phyloP scores from a whole-genome alignment of 169 alveolate species.

The Miamiensis avidus region DNA sequence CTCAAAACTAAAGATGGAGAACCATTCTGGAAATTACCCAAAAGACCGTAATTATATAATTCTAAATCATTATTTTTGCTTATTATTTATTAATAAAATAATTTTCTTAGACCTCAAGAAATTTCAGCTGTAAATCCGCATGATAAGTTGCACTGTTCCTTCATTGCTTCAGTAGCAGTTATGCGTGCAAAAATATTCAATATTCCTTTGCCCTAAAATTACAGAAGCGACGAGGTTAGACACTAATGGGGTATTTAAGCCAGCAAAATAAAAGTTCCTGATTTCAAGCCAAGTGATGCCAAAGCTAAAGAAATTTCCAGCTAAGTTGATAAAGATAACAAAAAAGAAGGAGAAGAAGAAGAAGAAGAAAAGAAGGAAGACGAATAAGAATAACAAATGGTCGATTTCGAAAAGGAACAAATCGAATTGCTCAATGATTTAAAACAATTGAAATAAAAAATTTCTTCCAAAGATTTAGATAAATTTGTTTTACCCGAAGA shows the following conservation, averaged over 20 bases:
- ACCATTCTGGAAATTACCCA: slow-evolving; percentile 86
- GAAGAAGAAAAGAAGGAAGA: slow-evolving; percentile 42
- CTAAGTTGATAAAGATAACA: slow-evolving; percentile 45
- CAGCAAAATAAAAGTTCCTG: slow-evolving; percentile 38
- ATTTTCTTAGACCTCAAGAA: slow-evolving; percentile 25
- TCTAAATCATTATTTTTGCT: no score
- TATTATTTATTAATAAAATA: no score
- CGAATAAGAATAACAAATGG: slow-evolving; percentile 14
- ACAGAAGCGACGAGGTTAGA: slow-evolving; percentile 51
- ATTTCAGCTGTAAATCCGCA: slow-evolving; percentile 46
- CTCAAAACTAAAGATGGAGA: slow-evolving; percentile 78
- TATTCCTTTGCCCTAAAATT: slow-evolving; percentile 59
- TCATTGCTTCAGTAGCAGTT: slow-evolving; percentile 73
- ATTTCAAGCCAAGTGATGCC: slow-evolving; percentile 69
- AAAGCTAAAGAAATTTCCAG: slow-evolving; percentile 66
- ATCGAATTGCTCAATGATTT: slow-evolving; percentile 10
- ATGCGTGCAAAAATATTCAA: slow-evolving; percentile 69
- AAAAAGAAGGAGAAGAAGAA: no score
- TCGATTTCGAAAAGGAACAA: slow-evolving; percentile 32
- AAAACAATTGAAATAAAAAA: no score
- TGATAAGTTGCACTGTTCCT: slow-evolving; percentile 57
- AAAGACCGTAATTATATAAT: slow-evolving; percentile 53
- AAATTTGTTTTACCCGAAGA: slow-evolving; percentile 53
- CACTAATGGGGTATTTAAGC: slow-evolving; percentile 53
- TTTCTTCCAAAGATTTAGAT: no score